A percentile compares a stretch with the other conserved stretches of the same genome.
Conservation (phyloP, 768 basidiomycete genomes). For the Mycena olivaceomarginata region DNA sequence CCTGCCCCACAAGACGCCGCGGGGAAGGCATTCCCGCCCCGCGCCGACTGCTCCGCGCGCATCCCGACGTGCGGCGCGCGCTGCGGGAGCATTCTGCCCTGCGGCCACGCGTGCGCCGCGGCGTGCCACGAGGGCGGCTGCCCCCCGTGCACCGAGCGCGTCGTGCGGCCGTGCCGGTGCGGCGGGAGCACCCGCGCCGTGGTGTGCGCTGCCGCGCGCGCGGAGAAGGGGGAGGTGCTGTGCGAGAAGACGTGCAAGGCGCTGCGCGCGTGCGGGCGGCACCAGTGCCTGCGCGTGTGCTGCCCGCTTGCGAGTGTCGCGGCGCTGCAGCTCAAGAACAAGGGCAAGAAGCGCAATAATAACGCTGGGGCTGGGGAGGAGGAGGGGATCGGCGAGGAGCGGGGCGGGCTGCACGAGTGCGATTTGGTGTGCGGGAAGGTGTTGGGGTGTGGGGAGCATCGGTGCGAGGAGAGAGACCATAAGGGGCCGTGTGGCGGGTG, state of each 20-base stretch:
- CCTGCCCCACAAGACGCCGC: conserved; percentile 47
- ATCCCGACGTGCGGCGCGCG: conserved; percentile 86
- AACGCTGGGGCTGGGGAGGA: conserved; percentile 43
- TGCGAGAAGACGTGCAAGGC: conserved; percentile 90
- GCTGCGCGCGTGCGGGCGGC: conserved; percentile 88
- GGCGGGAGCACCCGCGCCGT: conserved; percentile 78
- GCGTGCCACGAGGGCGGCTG: conserved; percentile 89
- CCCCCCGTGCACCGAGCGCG: conserved; percentile 82
- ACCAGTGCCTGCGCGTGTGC: conserved; percentile 90
- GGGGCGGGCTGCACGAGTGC: conserved; percentile 87
- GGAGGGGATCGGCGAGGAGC: conserved; percentile 70
- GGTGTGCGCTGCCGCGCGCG: conserved; percentile 70
- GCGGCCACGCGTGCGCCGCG: conserved; percentile 83
- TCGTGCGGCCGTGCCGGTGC: conserved; percentile 91
- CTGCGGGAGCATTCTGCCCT: conserved; percentile 82
- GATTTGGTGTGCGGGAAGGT: conserved; percentile 86
- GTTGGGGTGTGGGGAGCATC: conserved; percentile 86
- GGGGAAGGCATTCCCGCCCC: conserved; percentile 60
- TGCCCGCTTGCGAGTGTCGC: conserved; percentile 90
- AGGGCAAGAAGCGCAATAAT: conserved; percentile 73
- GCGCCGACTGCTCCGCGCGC: conserved; percentile 78
- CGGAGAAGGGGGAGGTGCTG: conserved; percentile 70
- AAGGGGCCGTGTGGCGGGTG: conserved; percentile 89
- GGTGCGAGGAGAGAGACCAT: conserved; percentile 89
- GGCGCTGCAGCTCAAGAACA: conserved; percentile 68